These are phyloP conservation scores for Saksenaea oblongispora DNA, from an alignment of 371 early-diverging fungal species.

Conservation along the genomic window DNA sequence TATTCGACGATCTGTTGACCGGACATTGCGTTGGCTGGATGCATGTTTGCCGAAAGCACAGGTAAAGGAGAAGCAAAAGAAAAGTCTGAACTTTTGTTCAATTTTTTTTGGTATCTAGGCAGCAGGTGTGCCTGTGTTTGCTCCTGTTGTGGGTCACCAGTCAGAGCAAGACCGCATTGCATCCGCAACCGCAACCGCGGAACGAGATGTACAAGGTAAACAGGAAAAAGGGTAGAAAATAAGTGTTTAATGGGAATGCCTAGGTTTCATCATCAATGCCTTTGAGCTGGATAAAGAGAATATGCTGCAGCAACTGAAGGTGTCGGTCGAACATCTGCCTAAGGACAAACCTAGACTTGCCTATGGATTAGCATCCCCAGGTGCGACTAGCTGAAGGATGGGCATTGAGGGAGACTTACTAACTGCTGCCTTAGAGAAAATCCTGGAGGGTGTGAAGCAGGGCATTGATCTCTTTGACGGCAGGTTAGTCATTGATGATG, in stretches of 20 bases:
- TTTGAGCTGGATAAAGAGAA: constrained; percentile 27
- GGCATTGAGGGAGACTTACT: not conserved
- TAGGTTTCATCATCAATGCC: constrained; percentile 48
- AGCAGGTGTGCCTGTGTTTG: constrained; percentile 40
- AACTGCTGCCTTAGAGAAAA: constrained; percentile 44
- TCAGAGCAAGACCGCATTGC: constrained; percentile 55
- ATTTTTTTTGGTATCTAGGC: not conserved
- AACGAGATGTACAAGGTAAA: constrained; percentile 56
- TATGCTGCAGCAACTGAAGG: constrained; percentile 17
- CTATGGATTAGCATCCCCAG: constrained; percentile 50
- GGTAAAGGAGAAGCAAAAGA: constrained; percentile 18
- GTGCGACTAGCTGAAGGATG: constrained; percentile 13
- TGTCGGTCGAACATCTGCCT: constrained; percentile 43
- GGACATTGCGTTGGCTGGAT: constrained; percentile 70
- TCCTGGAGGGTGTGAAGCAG: constrained; percentile 57
- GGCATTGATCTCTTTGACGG: constrained; percentile 81
- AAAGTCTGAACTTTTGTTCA: not conserved
- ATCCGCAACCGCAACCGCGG: constrained; percentile 57
- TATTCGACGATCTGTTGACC: constrained; percentile 64
- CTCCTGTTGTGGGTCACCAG: constrained; percentile 56
- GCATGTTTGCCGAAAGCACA: constrained; percentile 30
- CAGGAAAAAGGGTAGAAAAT: not conserved
- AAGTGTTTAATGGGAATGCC: not conserved
- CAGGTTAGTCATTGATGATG: constrained; percentile 25
- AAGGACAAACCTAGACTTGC: constrained; percentile 47